phyloP scores from a whole-genome alignment of 2,329 filamentous ascomycete species.

The Pestalotiopsis sp. region DNA sequence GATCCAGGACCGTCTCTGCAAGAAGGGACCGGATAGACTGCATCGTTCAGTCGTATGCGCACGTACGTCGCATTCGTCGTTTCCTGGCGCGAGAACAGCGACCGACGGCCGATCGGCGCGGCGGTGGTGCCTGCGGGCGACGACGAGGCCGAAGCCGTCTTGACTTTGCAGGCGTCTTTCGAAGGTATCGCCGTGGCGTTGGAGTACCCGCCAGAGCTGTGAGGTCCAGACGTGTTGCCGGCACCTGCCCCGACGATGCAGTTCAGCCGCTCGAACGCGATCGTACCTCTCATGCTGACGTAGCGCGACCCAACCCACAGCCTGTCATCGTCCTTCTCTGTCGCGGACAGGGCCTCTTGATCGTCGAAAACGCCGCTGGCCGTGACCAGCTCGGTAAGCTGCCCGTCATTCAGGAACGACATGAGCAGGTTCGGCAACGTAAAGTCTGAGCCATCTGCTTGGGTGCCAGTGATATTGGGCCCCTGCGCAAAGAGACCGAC shows the following conservation, averaged over 20 bases:
- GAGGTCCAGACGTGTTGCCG: background rate
- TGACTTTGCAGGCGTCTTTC: background rate
- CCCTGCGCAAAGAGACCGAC: slow-evolving; percentile 55
- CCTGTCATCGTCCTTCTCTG: slow-evolving; percentile 47
- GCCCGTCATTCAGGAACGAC: slow-evolving; percentile 68
- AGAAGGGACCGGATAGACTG: slow-evolving; percentile 59
- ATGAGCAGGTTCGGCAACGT: slow-evolving; percentile 59
- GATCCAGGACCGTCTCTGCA: slow-evolving; percentile 59
- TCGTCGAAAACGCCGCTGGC: slow-evolving; percentile 64
- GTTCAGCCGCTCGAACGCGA: slow-evolving; percentile 65
- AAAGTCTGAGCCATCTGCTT: slow-evolving; percentile 48
- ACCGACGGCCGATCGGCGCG: slow-evolving; percentile 12
- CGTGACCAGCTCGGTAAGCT: slow-evolving; percentile 63
- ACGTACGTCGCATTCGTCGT: slow-evolving; percentile 45
- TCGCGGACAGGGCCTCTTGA: slow-evolving; percentile 50
- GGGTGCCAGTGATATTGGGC: slow-evolving; percentile 50
- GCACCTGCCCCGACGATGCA: slow-evolving; percentile 37
- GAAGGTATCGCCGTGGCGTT: slow-evolving; percentile 16
- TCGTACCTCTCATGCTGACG: slow-evolving; percentile 66
- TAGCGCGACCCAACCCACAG: slow-evolving; percentile 60
- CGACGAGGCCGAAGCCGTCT: slow-evolving; percentile 17
- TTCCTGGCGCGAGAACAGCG: slow-evolving; percentile 14
- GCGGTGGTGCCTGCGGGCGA: slow-evolving; percentile 11
- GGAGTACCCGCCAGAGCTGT: background rate
- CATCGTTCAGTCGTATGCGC: slow-evolving; percentile 64